Evolutionary conservation across 768 basidiomycete genomes (phyloP), one percentile per base, ranked within the genome.

Genomic region (Lactarius quietus): DNA sequence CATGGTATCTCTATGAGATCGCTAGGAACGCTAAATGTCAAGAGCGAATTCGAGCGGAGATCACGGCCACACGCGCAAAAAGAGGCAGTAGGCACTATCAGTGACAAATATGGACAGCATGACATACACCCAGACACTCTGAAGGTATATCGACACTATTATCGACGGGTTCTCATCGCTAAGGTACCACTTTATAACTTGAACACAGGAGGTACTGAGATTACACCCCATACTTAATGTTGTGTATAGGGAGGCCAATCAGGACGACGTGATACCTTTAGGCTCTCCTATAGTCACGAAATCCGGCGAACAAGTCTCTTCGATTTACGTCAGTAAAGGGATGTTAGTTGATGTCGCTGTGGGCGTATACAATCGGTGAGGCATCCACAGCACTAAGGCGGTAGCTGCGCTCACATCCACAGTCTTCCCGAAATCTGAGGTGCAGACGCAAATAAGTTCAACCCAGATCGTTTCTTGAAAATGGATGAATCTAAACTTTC

Each of bases 191-290:
- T n/a, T n/a, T n/a, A n/a, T n/a, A n/a, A n/a, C n/a, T n/a, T n/a
- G n/a, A n/a, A n/a, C n/a, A n/a, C n/a, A 62, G 54, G 61, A 62
- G 23, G 28, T 39, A 26, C 57, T 58, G 45, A 55, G 56, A 26
- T 10, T 55, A 20, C 69, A 72, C 45, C 69, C 70, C 5, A 67
- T 72, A 20, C 54, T 67, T 29, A 58, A 41, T 20, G 9, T 0
- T 7, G 23, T 65, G 3, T 0, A 41, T 7, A 68, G 68, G 12
- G 51, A 62, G 45, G 66, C 72, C 0, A 29, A 36, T 72, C 66
- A 57, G 12, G 71, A 72, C 57, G 69, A 69, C 23, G 65, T 70
- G 3, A 57, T 70, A 15, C 72, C 69, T 17, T 65, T 72, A 15
- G 59, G 66, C 1, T 41, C 53, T 31, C 63, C 63, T 4, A 55